Base-by-base conservation (phyloP, 2,329 filamentous ascomycete genomes). In the Ilyonectria mors-panacis region DNA sequence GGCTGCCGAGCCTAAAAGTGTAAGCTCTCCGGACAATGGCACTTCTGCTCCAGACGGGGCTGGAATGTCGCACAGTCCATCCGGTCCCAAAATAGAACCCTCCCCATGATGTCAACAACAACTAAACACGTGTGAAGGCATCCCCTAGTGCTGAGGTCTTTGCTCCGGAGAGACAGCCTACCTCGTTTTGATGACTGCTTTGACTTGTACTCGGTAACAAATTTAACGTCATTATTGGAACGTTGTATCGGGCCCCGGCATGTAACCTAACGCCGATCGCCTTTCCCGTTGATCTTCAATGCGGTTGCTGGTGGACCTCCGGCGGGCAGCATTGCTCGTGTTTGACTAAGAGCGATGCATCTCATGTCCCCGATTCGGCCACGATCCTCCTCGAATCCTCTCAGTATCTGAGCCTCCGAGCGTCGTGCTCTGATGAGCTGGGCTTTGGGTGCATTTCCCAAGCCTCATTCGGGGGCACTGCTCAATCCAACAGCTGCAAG, bases 101-200 rank as follows among this genome's bases (percentile, higher is more conserved):
- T 28, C 45, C 8, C 45, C 54, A 37, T 56, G 54, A 63, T 63
- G 60, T 63, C 47, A 59, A 59, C n/a, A 50, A 23, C 39, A 45
- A 15, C 26, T 10, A 21, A 47, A 58, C 23, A 58, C n/a, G 28
- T 21, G 33, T 28, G 23, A 58, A 33, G 21, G 17, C 15, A 10
- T n/a, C 7, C 17, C 30, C 33, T 39, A 37, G 51, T 33, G 50
- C 6, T 37, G 8, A 42, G 6, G 39, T 8, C 39, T n/a, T 12
- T 12, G 50, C 30, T 47, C 44, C 26, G 26, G 26, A 26, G 26
- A 33, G 13, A 45, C 48, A 45, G 15, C 33, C 19, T 15, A 28
- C 47, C 47, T 50, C 47, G 10, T 47, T 47, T 47, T 26, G 44
- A 47, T 47, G 19, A 47, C 23, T 50, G 13, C 47, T 50, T 42